A percentile compares a stretch with the other conserved stretches of the same genome.
phyloP scores from a whole-genome alignment of 352 stramenopile species.

The Globisporangium alternatum region DNA sequence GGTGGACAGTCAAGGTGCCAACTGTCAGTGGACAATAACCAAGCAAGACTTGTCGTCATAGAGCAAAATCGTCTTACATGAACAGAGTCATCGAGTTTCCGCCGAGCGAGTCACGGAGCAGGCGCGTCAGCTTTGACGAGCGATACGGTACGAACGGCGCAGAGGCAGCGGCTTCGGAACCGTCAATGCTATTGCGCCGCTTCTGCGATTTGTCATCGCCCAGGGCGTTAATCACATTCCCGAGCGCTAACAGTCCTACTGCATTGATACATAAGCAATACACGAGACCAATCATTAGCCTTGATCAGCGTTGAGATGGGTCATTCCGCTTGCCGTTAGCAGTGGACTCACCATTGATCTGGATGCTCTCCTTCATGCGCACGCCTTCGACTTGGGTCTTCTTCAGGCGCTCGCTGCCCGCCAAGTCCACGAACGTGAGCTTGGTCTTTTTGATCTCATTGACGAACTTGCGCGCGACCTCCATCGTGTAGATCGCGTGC shows the following conservation, averaged over 20 bases:
- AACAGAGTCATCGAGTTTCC: conserved; percentile 60
- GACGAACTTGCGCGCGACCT: conserved; percentile 36
- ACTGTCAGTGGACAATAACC: background rate
- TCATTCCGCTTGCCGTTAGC: background rate
- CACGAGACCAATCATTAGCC: too few species aligned
- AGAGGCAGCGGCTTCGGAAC: conserved; percentile 2
- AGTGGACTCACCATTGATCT: conserved; percentile 44
- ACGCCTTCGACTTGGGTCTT: conserved; percentile 51
- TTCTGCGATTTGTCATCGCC: conserved; percentile 36
- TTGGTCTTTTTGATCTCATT: conserved; percentile 52
- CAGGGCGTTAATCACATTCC: conserved; percentile 58
- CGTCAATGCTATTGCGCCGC: conserved; percentile 20
- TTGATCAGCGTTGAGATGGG: background rate
- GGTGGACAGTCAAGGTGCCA: background rate
- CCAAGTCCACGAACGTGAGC: conserved; percentile 61
- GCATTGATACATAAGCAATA: background rate
- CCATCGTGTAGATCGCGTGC: conserved; percentile 59
- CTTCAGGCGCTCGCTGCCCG: conserved; percentile 53
- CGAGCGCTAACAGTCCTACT: conserved; percentile 46
- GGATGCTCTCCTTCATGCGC: conserved; percentile 50
- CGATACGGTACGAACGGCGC: conserved; percentile 40
- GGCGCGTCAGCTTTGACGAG: conserved; percentile 49
- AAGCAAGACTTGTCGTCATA: background rate
- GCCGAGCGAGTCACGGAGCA: conserved; percentile 50
- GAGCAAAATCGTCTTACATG: conserved; percentile 31